Base-by-base conservation (phyloP, 352 stramenopile species). In the Sclerospora graminicola region DNA sequence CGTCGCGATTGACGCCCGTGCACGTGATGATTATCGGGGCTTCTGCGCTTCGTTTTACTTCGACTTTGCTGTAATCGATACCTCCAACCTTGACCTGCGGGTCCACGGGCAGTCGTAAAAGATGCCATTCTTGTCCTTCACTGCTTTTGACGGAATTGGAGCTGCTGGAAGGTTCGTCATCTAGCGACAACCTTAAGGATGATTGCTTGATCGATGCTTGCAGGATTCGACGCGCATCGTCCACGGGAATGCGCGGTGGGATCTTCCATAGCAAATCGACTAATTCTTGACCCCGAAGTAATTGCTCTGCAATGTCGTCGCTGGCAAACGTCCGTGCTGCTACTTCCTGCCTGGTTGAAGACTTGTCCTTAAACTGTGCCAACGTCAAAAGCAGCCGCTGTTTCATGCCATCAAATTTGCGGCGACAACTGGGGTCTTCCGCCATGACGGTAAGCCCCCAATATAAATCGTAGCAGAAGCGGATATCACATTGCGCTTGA, bases 381-480 rank as follows among this genome's bases (percentile, higher is more conserved):
- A 91, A 58, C 13, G 68, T 84, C 2, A 91, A 57, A n/a, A 91
- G 37, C 27, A 91, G 42, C 0, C 77, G 66, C 40, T 91, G 79
- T 36, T 82, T 83, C 54, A 91, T 75, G 4, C 69, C 74, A 52
- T 91, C 79, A 39, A 91, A 83, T 27, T 82, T 84, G n/a, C 79
- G 76, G 0, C 79, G 69, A 35, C 69, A 85, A 23, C 69, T 79
- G 7, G 73, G 56, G 24, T 89, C 79, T 33, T 91, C 79, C 0
- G 79, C 71, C 57, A 85, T 81, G n/a, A 91, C 74, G 0, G 76
- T 89, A 29, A 89, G 62, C 0, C 76, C 79, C 79, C 79, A 91
- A 47, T 89, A 91, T 16, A 91, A 53, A 51, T 91, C 79, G 55
- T 85, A 87, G 52, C 79, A 91, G 38, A 91, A 89, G 8, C 70